Percentiles rank a stretch among this genome's conserved stretches.
Evolutionary conservation across 805 yeast species (phyloP).

Genomic region (Myxozyma neotropica): DNA sequence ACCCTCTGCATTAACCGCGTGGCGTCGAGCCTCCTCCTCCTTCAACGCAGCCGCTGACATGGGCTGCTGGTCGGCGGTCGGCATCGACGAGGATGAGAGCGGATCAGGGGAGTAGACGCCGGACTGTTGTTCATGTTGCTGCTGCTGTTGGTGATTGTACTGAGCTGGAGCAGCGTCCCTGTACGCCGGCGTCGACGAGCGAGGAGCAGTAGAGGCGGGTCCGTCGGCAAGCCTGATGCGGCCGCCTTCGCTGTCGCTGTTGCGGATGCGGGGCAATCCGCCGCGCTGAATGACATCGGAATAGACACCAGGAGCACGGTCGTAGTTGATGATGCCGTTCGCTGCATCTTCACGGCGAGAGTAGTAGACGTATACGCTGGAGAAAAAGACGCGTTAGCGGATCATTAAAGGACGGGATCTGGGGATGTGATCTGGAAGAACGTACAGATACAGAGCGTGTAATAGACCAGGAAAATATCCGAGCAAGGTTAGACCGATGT

Average conservation of each 20-base stretch:
- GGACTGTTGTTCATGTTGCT: neutral
- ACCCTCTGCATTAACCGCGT: slow-evolving; percentile 1
- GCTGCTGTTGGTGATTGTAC: neutral
- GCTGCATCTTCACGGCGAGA: slow-evolving; percentile 30
- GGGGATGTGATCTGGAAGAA: neutral
- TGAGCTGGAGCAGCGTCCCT: no score
- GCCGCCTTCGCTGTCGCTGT: slow-evolving; percentile 11
- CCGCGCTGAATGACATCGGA: slow-evolving; percentile 34
- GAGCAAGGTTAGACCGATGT: slow-evolving; percentile 58
- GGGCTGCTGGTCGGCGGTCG: neutral
- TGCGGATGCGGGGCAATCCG: slow-evolving; percentile 18
- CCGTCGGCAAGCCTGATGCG: slow-evolving; percentile 7
- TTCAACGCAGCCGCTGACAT: slow-evolving; percentile 4
- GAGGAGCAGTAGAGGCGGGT: neutral
- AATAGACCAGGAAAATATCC: slow-evolving; percentile 63
- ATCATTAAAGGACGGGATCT: neutral
- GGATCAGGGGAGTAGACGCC: neutral
- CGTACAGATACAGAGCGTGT: slow-evolving; percentile 33
- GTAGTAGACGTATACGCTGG: slow-evolving; percentile 31
- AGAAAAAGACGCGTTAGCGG: neutral
- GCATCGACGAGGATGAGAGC: neutral
- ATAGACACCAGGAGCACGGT: slow-evolving; percentile 32
- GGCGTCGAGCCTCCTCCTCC: slow-evolving; percentile 10
- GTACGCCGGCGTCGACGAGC: no score
- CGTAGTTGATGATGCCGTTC: slow-evolving; percentile 27